phyloP scores from a whole-genome alignment of 225 moss, liverwort and hornwort genomes.

The Lunularia cruciata region DNA sequence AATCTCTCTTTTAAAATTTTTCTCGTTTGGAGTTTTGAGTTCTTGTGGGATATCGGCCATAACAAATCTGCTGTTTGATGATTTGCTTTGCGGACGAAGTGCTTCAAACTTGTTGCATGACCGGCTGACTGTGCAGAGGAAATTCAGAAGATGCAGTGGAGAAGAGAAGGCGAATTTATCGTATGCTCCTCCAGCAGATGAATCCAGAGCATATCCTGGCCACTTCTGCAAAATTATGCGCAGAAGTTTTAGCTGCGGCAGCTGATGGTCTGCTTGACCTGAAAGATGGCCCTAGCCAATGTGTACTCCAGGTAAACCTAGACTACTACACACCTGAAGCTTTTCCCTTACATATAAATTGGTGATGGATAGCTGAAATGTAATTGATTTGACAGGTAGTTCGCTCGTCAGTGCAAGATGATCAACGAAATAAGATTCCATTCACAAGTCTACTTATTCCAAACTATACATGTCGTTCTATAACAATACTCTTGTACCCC shows the following conservation, averaged over 20 bases:
- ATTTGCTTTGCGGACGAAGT: background rate
- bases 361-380: too few relatives aligned
- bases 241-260: slow-evolving; percentile 58
- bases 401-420: too few relatives aligned
- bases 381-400: too few relatives aligned
- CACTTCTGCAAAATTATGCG: slow-evolving; percentile 49
- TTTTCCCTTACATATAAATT: background rate
- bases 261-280: slow-evolving; percentile 56
- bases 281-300: slow-evolving; percentile 43
- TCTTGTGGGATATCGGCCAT: too few relatives aligned
- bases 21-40: too few relatives aligned
- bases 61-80: background rate
- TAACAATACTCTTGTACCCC: too few relatives aligned
- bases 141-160: slow-evolving; percentile 31
- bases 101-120: background rate
- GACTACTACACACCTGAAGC: background rate
- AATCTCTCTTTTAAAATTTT: too few relatives aligned
- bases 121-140: slow-evolving; percentile 37
- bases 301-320: slow-evolving; percentile 47
- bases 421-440: too few relatives aligned
- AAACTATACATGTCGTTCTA: too few relatives aligned
- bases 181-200: slow-evolving; percentile 57
- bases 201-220: slow-evolving; percentile 61
- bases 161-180: slow-evolving; percentile 52
- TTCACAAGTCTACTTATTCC: too few relatives aligned